A percentile compares a stretch with the other conserved stretches of the same genome.
Evolutionary conservation across 2,329 filamentous ascomycete genomes (phyloP).

Genomic region (Stagonosporopsis chrysanthemi): DNA sequence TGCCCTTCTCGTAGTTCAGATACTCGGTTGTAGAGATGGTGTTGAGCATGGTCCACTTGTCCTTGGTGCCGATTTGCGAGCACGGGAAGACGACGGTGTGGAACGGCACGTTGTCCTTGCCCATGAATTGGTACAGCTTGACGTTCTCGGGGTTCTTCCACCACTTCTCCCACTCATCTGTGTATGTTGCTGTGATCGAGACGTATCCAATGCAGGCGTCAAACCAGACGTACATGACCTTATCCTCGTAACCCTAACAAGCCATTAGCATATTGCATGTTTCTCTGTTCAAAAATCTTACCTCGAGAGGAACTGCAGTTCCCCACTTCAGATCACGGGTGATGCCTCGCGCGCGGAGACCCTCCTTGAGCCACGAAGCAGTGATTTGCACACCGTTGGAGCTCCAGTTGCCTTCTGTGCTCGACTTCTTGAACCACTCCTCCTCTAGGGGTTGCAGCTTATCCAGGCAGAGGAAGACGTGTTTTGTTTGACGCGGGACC

Average conservation of each 20-base stretch:
- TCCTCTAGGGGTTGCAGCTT: constrained; percentile 79
- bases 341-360: constrained; percentile 85
- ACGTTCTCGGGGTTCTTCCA: constrained; percentile 91
- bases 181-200: constrained; percentile 93
- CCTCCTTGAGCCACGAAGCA: constrained; percentile 81
- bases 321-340: constrained; percentile 95
- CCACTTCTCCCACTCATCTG: constrained; percentile 89
- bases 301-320: constrained; percentile 64
- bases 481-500: constrained; percentile 82
- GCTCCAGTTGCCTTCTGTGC: constrained; percentile 77
- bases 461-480: constrained; percentile 88
- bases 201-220: constrained; percentile 93
- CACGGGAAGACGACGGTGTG: constrained; percentile 92
- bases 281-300: constrained; percentile 4
- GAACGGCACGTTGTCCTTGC: constrained; percentile 88
- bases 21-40: constrained; percentile 88
- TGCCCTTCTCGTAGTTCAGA: constrained; percentile 58
- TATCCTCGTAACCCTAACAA: constrained; percentile 66
- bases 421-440: constrained; percentile 77
- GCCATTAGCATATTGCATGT: constrained; percentile 14
- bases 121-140: constrained; percentile 88
- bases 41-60: constrained; percentile 89
- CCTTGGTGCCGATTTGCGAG: constrained; percentile 81
- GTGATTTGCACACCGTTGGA: constrained; percentile 79
- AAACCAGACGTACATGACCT: constrained; percentile 94